Base-by-base conservation (phyloP, 129 eudicot species). In the Sambucus nigra region DNA sequence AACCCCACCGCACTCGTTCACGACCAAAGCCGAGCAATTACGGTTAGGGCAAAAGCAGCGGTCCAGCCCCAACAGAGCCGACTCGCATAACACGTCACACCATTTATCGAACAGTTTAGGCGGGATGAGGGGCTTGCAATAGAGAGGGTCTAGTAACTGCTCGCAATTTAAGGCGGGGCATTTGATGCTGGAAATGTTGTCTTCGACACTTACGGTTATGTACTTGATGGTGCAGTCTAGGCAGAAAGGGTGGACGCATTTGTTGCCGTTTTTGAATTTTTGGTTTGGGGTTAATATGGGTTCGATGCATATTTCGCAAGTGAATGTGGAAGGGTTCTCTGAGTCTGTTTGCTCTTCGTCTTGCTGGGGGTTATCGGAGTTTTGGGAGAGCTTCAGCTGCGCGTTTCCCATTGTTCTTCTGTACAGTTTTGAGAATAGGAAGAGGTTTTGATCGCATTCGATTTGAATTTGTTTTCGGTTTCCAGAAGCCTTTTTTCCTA, bases 271-370 rank as follows among this genome's bases (percentile, higher is more conserved):
- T 14, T 25, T 52, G 73, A 70, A 70, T 10, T 42, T 68, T 47
- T 53, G 59, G 66, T 15, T 60, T 2, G 79, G 69, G 4, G 23
- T 53, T 14, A 31, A 32, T 5, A 78, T 62, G 4, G 94, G 86
- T 28, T 85, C 94, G 27, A 85, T 59, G 64, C 89, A 85, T 13
- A 85, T 85, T 59, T 85, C 89, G 61, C 94, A 85, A 12, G 86
- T 84, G 62, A 76, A 73, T 25, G 29, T 52, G 28, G 69, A 22
- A 0, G 60, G 4, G 3, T n/a, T 16, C 20, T 46, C 24, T 0
- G 20, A 1, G 5, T 22, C 22, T 29, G 25, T 9, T 39, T 67
- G 58, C 15, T 67, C 25, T 22, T 56, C 39, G 14, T 21, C 21
- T 16, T 20, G 56, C 51, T 51, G 38, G 19, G 38, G 46, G 35